Conservation (phyloP, 2,329 filamentous ascomycete species). For the Aschersonia sp. region DNA sequence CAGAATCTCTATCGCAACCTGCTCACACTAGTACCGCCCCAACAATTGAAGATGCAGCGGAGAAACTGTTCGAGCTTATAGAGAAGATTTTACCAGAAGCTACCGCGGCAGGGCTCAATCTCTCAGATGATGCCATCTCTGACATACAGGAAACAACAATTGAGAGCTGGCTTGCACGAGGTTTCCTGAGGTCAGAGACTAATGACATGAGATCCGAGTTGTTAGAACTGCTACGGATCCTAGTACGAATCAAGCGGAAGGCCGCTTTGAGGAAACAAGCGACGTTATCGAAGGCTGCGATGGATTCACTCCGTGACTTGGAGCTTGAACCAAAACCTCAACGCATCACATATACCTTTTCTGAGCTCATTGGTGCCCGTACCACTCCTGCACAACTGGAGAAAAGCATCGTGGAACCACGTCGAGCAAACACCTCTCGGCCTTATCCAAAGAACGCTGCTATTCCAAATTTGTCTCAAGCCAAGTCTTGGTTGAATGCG, state of each 20-base stretch:
- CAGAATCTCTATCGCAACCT: background rate
- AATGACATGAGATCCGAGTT: conserved; percentile 10
- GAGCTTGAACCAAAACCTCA: background rate
- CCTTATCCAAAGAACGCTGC: too few species aligned
- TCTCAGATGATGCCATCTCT: conserved; percentile 4
- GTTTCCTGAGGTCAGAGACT: conserved; percentile 9
- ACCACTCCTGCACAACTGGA: too few species aligned
- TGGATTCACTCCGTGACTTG: background rate
- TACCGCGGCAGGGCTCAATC: conserved; percentile 1
- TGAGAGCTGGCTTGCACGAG: conserved; percentile 11
- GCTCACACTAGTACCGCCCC: background rate
- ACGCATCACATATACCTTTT: conserved; percentile 1
- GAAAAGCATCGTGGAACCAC: background rate
- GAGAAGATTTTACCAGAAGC: conserved; percentile 7
- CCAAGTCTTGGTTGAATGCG: too few species aligned
- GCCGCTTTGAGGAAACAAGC: conserved; percentile 2
- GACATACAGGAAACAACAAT: conserved; percentile 13
- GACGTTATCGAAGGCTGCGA: background rate
- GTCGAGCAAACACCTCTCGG: background rate
- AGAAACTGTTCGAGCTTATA: conserved; percentile 6
- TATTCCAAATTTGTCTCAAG: too few species aligned
- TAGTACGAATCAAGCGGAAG: conserved; percentile 11
- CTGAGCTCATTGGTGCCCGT: conserved; percentile 1
- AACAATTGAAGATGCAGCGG: conserved; percentile 5
- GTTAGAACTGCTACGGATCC: conserved; percentile 8